These are phyloP conservation scores for Lactarius psammicola DNA, from an alignment of 768 basidiomycete genomes.

Conservation along the genomic window DNA sequence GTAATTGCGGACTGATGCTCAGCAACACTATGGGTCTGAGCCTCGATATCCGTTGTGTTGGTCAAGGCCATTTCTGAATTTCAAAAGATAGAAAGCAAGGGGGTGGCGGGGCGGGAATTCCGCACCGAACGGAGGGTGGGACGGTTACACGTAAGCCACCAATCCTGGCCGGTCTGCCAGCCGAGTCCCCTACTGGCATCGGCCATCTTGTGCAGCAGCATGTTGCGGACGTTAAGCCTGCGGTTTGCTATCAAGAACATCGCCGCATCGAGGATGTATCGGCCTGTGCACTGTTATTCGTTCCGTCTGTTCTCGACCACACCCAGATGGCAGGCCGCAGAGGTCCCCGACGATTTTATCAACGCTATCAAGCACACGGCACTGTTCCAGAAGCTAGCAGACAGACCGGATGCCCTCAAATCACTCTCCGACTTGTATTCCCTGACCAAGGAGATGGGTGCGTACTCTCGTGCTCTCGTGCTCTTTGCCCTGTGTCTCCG, in stretches of 20 bases:
- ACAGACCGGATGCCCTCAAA: slow-evolving; percentile 49
- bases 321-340: slow-evolving; percentile 35
- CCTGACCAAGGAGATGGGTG: slow-evolving; percentile 51
- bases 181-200: background rate
- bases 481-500: background rate
- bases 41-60: too few relatives aligned
- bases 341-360: slow-evolving; percentile 37
- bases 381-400: slow-evolving; percentile 47
- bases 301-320: slow-evolving; percentile 34
- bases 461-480: slow-evolving; percentile 17
- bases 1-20: too few relatives aligned
- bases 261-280: slow-evolving; percentile 2
- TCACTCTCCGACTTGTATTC: slow-evolving; percentile 48
- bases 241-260: slow-evolving; percentile 8
- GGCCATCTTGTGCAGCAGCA: background rate
- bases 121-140: too few relatives aligned
- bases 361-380: slow-evolving; percentile 46
- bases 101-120: too few relatives aligned
- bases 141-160: too few relatives aligned
- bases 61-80: too few relatives aligned
- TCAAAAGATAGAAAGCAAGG: too few relatives aligned
- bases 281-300: background rate
- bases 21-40: too few relatives aligned
- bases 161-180: too few relatives aligned
- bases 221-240: slow-evolving; percentile 7